Base-by-base conservation (phyloP, 306 rosid genomes). In the Glycine tomentella region DNA sequence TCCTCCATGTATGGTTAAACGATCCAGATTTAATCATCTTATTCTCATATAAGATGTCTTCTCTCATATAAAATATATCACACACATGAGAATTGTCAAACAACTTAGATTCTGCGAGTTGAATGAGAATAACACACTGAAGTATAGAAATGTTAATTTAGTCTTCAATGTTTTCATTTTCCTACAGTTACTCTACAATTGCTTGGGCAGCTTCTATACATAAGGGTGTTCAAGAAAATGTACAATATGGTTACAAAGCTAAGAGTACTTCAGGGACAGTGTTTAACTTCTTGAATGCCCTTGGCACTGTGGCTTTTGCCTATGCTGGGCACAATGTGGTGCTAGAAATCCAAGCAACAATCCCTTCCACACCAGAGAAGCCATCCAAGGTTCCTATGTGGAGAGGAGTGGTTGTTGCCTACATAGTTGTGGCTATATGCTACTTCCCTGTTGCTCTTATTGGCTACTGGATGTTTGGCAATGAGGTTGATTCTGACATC, bases 251-350 rank as follows among this genome's bases (percentile, higher is more conserved):
- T 42, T 91, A 86, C 88, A 79, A 12, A 70, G 80, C 90, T 13
- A 40, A 59, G 36, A 80, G 86, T 20, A 56, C 91, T 14, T 1
- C 89, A 25, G 99, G 93, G 58, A 90, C 62, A 4, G 62, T 90
- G 6, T 90, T 93, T 69, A 78, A 84, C 79, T 93, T 95, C 90
- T 87, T 95, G 0, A 86, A 16, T 80, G 97, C 88, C n/a, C 83
- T 95, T 67, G 99, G 99, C 2, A 68, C 83, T 20, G 90, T 95
- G 64, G 98, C 97, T 68, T 95, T 91, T 84, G 97, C 99, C 36
- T 93, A 93, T 85, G 99, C 97, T 4, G 99, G 99, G 17, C 99
- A 95, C 89, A 95, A 93, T 51, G 99, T 95, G 44, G 99, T 95
- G 25, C 82, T 93, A 4, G 99, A 95, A 83, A 93, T 95, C 61